Base-by-base conservation (phyloP, 495 filamentous ascomycete species). In the Aspergillus olivimuriae region DNA sequence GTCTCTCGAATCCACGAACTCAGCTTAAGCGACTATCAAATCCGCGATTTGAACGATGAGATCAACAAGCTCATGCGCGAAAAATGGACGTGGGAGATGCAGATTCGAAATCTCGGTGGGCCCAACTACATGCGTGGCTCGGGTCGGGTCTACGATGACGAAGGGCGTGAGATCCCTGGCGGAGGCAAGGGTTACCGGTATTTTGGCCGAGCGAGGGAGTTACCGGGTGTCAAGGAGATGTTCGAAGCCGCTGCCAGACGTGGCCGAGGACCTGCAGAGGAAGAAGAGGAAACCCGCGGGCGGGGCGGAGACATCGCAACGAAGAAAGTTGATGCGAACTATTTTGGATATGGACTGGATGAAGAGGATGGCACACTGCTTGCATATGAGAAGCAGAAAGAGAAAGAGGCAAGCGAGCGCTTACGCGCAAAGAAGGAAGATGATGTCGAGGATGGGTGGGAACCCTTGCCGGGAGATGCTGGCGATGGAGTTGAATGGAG, bases 31-130 rank as follows among this genome's bases (percentile, higher is more conserved):
- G 92, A 98, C 72, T 96, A 82, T 71, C 92, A 97, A 71, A 90
- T 98, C 66, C 83, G 92, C 46, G 92, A 98, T 63, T 74, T 98
- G 52, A 98, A 98, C 66, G 92, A 98, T 65, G 94, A 98, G 69
- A 94, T 98, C 74, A 98, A 98, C 70, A 94, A 94, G 67, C 78
- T 94, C 38, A 95, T 98, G 86, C 83, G 89, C 40, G 92, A 98
- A 75, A 98, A 98, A 65, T 86, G 89, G 71, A 86, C 92, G 76
- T 98, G 92, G 92, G 92, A 98, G 68, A 79, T 89, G 61, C 92
- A 95, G 65, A 95, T 98, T 43, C 77, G 89, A 33, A 89, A 90
- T 52, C 63, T 97, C 23, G 94, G 94, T 34, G 92, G 92, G 11
- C 94, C 94, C 31, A 97, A 96, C 66, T 98, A 96, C 62, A 97